Evolutionary conservation across 139 green algal genomes (phyloP), one percentile per base, ranked within the genome.

Genomic region (Pleodorina starrii): DNA sequence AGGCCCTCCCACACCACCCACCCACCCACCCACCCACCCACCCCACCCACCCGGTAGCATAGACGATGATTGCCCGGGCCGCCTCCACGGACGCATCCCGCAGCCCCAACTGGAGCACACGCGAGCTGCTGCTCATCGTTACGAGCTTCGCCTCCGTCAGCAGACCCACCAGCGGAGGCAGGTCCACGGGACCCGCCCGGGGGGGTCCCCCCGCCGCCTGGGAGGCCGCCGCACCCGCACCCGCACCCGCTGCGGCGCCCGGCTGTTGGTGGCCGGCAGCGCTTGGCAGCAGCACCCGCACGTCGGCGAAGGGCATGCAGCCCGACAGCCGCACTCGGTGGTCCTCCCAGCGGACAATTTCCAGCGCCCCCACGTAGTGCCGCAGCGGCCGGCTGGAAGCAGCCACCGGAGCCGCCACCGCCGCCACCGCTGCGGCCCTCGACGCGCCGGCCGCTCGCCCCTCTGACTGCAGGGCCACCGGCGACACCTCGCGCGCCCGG

Each of bases 11-110:
- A n/a, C n/a, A n/a, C n/a, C n/a, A n/a, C n/a, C n/a, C n/a, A n/a
- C n/a, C n/a, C n/a, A n/a, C n/a, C n/a, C n/a, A n/a, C n/a, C n/a
- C n/a, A n/a, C n/a, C n/a, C n/a, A n/a, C n/a, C n/a, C n/a, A 66
- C 29, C 29, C 29, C 7, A 66, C 54, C 54, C 54, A 80, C 72
- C 72, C 72, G 42, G 35, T 21, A 38, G 57, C 72, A 19, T 40
- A 35, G 29, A 57, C 40, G 17, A 80, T 57, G 11, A 80, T 19
- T 17, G 72, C 40, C 42, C 35, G 57, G 42, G 40, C 27, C 23
- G 57, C 25, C 12, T 80, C 42, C 40, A 80, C 72, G 72, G 72
- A 80, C 27, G 72, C 40, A 14, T 80, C 72, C 40, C 72, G 72
- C 42, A 80, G 35, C 38, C 40, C 27, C 5, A 51, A 27, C 19